phyloP scores from a whole-genome alignment of 2,329 filamentous ascomycete genomes.

The Coleophoma crateriformis region DNA sequence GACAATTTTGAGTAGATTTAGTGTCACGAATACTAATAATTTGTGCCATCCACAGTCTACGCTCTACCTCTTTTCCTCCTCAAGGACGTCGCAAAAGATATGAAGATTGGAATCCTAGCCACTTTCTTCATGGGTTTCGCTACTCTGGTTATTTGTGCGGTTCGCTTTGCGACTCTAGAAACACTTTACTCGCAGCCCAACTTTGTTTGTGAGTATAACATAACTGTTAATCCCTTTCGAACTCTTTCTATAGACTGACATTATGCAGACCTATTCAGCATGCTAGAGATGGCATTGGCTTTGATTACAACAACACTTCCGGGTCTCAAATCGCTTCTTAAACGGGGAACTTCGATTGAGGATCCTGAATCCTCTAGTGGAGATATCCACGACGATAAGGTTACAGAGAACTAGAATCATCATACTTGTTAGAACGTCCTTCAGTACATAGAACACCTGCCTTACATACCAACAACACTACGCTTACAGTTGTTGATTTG shows the following conservation, averaged over 20 bases:
- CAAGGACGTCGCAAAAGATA: background rate
- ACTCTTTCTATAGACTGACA: background rate
- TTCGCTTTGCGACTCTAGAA: background rate
- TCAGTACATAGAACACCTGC: too few relatives aligned
- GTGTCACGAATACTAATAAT: background rate
- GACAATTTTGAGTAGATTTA: background rate
- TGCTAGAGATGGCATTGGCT: constrained; percentile 1
- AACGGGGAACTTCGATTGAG: background rate
- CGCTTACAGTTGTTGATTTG: too few relatives aligned
- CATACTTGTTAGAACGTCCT: too few relatives aligned
- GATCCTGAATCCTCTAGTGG: background rate
- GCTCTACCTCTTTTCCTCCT: background rate
- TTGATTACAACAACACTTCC: constrained; percentile 1
- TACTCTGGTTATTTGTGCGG: background rate
- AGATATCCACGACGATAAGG: background rate
- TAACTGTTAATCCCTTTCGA: background rate
- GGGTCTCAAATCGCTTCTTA: background rate
- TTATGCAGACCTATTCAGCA: background rate
- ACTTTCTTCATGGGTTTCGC: constrained; percentile 1
- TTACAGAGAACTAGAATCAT: background rate
- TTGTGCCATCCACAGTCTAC: background rate
- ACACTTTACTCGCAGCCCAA: background rate
- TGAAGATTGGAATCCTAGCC: background rate
- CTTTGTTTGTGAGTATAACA: constrained; percentile 1
- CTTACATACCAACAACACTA: too few relatives aligned